Percentiles rank a stretch among this genome's conserved stretches.
phyloP scores from a whole-genome alignment of 1,284 basidiomycete genomes.

The Retiboletus flavoniger region DNA sequence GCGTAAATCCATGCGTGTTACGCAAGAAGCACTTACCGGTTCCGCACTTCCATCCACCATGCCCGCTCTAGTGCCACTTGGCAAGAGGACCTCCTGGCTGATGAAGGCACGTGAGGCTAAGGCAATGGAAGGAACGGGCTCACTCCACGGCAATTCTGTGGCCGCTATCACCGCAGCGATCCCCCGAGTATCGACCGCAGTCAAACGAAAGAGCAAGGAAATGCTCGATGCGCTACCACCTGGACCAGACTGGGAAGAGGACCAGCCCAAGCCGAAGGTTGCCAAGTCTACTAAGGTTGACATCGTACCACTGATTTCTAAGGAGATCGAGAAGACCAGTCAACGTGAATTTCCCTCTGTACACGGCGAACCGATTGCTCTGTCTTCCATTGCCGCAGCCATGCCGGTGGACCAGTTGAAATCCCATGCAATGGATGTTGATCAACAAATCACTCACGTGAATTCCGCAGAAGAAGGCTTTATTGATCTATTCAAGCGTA shows the following conservation, averaged over 20 bases:
- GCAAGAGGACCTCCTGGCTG: conserved; percentile 75
- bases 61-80: conserved; percentile 42
- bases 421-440: conserved; percentile 15
- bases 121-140: conserved; percentile 55
- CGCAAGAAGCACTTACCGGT: conserved; percentile 46
- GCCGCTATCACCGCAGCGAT: conserved; percentile 6
- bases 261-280: conserved; percentile 49
- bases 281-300: conserved; percentile 43
- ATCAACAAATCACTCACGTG: conserved; percentile 15
- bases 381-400: neutral
- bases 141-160: conserved; percentile 37
- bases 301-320: conserved; percentile 33
- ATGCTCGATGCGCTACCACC: conserved; percentile 36
- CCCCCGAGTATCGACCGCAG: conserved; percentile 22
- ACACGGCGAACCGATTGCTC: conserved; percentile 6
- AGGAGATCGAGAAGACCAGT: conserved; percentile 13
- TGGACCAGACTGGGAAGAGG: conserved; percentile 29
- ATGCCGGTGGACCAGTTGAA: conserved; percentile 2
- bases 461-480: conserved; percentile 43
- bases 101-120: conserved; percentile 74
- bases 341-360: conserved; percentile 4
- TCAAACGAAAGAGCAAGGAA: conserved; percentile 70
- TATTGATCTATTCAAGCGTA: conserved; percentile 64
- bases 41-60: conserved; percentile 38
- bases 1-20: conserved; percentile 59